Percentiles rank a stretch among this genome's conserved stretches.
These are phyloP conservation scores for Entophlyctis luteolus DNA, from an alignment of 192 early-diverging fungal genomes.

Conservation along the genomic window DNA sequence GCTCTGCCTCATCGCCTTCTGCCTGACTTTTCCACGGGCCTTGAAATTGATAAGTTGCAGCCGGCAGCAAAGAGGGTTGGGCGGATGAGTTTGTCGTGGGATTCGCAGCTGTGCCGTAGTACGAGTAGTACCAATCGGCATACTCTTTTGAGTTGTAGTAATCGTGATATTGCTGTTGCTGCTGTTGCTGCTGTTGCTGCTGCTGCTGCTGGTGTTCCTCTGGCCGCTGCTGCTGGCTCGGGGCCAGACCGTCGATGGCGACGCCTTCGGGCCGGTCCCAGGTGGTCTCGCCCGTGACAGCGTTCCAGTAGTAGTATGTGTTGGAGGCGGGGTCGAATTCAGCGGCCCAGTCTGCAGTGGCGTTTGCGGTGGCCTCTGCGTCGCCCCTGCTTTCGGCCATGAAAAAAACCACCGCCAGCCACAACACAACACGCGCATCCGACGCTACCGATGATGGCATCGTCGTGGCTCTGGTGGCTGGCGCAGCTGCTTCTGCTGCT, in stretches of 20 bases:
- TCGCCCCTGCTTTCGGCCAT: no score
- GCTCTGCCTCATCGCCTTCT: no score
- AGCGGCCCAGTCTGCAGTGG: neutral
- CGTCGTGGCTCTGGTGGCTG: no score
- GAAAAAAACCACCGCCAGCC: no score
- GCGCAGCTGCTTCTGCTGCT: neutral
- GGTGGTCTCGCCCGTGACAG: conserved; percentile 25
- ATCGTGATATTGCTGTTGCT: neutral
- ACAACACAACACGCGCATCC: no score
- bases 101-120: neutral
- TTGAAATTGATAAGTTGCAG: conserved; percentile 7
- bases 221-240: neutral
- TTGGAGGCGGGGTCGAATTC: neutral
- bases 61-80: neutral
- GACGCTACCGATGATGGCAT: no score
- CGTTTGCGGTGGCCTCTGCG: no score
- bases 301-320: conserved; percentile 17
- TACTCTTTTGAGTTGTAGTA: conserved; percentile 27
- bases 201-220: neutral
- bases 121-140: conserved; percentile 18
- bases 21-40: no score
- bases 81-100: neutral
- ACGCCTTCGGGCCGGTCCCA: conserved; percentile 20
- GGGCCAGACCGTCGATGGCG: neutral
- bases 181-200: neutral